These are phyloP conservation scores for Penicillium sp. DNA, from an alignment of 2,329 filamentous ascomycete species.

Conservation along the genomic window DNA sequence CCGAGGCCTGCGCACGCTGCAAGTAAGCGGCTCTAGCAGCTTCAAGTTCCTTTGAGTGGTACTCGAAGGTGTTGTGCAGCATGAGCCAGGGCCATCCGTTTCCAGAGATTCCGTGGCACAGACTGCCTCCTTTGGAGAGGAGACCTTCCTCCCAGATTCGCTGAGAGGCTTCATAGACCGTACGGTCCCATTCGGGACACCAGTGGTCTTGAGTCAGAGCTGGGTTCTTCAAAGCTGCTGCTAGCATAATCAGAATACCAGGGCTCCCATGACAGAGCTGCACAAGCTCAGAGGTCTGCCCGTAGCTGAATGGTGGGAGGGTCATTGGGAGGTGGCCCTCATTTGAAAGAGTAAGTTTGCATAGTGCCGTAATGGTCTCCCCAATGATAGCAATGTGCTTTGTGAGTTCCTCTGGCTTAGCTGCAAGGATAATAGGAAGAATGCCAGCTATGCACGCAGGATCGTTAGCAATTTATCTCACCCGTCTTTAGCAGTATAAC, in stretches of 20 bases:
- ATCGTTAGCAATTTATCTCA: not conserved
- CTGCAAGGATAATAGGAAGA: constrained; percentile 38
- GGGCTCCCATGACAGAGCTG: constrained; percentile 46
- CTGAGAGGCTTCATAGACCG: constrained; percentile 33
- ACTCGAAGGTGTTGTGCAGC: constrained; percentile 39
- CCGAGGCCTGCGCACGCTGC: constrained; percentile 9
- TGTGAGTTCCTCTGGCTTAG: constrained; percentile 31
- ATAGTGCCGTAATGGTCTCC: constrained; percentile 38
- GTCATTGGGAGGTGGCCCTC: constrained; percentile 42
- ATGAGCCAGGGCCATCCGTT: constrained; percentile 43
- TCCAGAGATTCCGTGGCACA: constrained; percentile 45
- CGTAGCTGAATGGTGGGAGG: constrained; percentile 30
- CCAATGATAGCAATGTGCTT: constrained; percentile 35
- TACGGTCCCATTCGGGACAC: constrained; percentile 41
- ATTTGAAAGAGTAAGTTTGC: constrained; percentile 33
- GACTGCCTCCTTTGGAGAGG: constrained; percentile 42
- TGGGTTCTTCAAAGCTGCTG: constrained; percentile 30
- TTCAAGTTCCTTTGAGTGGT: constrained; percentile 23
- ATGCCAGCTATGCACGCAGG: constrained; percentile 35
- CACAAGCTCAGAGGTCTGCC: constrained; percentile 33
- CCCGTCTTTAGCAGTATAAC: constrained; percentile 6
- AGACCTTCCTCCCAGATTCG: constrained; percentile 45
- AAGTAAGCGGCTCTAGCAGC: constrained; percentile 25
- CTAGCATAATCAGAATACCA: constrained; percentile 38
- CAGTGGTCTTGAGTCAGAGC: constrained; percentile 30